Conservation (phyloP, 768 basidiomycete genomes). For the Lactarius deliciosus region DNA sequence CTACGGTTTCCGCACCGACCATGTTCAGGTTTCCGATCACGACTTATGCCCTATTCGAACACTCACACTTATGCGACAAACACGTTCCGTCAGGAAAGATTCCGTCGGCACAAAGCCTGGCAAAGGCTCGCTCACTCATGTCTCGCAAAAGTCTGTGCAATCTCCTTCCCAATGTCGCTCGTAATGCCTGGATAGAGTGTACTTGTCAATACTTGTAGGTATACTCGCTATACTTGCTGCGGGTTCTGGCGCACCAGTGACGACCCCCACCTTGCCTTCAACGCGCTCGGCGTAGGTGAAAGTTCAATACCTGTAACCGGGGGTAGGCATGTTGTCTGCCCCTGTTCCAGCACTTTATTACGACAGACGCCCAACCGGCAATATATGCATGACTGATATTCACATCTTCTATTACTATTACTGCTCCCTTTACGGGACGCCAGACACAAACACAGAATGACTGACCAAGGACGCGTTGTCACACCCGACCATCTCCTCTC, state of each 20-base stretch:
- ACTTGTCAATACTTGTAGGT: background rate
- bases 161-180: constrained; percentile 50
- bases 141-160: constrained; percentile 50
- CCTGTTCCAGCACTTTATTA: background rate
- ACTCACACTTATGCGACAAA: background rate
- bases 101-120: background rate
- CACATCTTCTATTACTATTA: background rate
- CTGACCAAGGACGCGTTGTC: background rate
- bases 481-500: background rate
- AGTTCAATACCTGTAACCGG: constrained; percentile 19
- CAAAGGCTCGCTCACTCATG: constrained; percentile 40
- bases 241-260: constrained; percentile 8
- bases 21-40: constrained; percentile 53
- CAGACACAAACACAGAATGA: background rate
- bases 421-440: background rate
- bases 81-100: background rate
- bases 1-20: constrained; percentile 42
- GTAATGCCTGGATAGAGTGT: constrained; percentile 19
- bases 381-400: background rate
- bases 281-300: constrained; percentile 13
- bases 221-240: background rate
- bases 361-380: background rate
- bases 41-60: constrained; percentile 42
- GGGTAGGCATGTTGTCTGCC: constrained; percentile 5
- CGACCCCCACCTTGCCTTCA: constrained; percentile 22